Base-by-base conservation (phyloP, 108 stramenopile genomes). In the Schizochytrium sp. region DNA sequence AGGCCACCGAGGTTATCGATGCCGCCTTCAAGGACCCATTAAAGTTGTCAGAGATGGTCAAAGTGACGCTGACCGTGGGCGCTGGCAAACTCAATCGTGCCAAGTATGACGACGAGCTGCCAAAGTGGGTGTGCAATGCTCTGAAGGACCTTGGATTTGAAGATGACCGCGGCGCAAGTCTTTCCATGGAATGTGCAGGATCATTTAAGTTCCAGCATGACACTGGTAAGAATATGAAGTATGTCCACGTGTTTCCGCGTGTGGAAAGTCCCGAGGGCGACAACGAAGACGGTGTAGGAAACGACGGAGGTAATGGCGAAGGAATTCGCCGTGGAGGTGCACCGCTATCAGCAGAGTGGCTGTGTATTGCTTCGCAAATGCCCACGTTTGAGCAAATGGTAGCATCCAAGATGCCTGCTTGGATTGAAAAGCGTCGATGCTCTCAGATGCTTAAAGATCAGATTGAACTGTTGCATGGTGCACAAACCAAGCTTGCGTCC, bases 181-280 rank as follows among this genome's bases (percentile, higher is more conserved):
- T 96, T 72, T 93, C 95, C 3, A 56, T 91, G 10, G 96, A 96
- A 87, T 96, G 96, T 87, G 97, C 91, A 46, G 97, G 97, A 41
- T 92, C 93, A 10, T 98, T 96, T 91, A 98, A 98, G 92, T 73
- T 92, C 61, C 98, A 98, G 91, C 98, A 98, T 91, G 98, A 98
- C 90, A 97, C 97, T 12, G 97, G 96, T 12, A 97, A 97, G 92
- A 98, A 97, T 88, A 72, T 97, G n/a, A 96, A 96, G 73, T 97
- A 97, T 28, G 96, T 97, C 10, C 96, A 97, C 45, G 97, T 98
- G 2, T 97, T 97, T 93, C 98, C 98, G 0, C 90, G 88, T 45
- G 90, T 96, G 12, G 88, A 87, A 42, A 88, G 55, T 46, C 72
- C 17, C 2, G 58, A 61, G 69, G 57, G 88, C 45, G 87, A 53